phyloP scores from a whole-genome alignment of 2,329 filamentous ascomycete species.

The Pseudogymnoascus sp. region DNA sequence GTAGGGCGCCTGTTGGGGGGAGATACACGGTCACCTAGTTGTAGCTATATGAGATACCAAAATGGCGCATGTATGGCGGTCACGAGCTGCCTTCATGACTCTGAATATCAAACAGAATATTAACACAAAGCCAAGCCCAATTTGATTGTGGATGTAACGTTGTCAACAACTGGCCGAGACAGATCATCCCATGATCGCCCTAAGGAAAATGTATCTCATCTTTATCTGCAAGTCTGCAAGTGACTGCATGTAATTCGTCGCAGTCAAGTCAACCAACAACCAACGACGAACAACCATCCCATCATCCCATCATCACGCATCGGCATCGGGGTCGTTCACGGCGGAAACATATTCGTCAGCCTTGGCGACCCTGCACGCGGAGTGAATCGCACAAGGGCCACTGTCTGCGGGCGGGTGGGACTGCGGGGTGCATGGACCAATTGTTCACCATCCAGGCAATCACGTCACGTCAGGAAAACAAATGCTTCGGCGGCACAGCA shows the following conservation, averaged over 20 bases:
- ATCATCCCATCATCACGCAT: neutral
- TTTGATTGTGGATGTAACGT: neutral
- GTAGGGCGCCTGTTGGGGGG: slow-evolving; percentile 66
- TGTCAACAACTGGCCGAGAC: neutral
- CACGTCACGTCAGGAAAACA: slow-evolving; percentile 4
- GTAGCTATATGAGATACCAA: slow-evolving; percentile 1
- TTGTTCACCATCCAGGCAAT: neutral
- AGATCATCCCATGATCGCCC: neutral
- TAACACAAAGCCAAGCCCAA: neutral
- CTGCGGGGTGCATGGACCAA: slow-evolving; percentile 6
- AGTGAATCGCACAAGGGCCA: neutral
- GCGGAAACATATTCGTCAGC: neutral
- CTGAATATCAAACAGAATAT: neutral
- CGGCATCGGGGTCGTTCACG: neutral
- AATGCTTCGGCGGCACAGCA: neutral
- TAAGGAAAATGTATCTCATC: neutral
- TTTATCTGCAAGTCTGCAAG: neutral
- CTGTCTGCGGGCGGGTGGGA: neutral
- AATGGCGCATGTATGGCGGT: neutral
- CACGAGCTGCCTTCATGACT: neutral
- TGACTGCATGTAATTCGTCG: neutral
- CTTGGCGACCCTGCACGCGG: slow-evolving; percentile 6
- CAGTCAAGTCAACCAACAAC: no score
- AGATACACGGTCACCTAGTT: slow-evolving; percentile 75
- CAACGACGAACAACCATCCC: neutral